Evolutionary conservation across 148 eudicot species (phyloP).

Genomic region (Chenopodium formosanum): DNA sequence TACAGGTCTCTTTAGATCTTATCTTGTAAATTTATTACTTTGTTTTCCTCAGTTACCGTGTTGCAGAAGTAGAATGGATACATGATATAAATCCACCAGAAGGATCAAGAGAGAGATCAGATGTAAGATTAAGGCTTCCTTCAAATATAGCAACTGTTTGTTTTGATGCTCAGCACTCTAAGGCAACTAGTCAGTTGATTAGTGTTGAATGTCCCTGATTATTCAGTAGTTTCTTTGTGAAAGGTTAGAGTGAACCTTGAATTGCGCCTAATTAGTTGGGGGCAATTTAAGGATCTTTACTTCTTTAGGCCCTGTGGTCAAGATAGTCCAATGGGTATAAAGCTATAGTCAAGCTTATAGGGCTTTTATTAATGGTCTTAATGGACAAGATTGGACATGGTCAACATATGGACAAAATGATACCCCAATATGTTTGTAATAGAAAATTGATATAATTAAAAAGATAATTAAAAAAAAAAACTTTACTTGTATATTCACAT

Average conservation of each 20-base stretch:
- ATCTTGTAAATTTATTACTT: neutral
- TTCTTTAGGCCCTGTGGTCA: too few relatives aligned
- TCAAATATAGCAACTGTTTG: neutral
- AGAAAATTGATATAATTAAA: too few relatives aligned
- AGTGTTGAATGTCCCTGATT: neutral
- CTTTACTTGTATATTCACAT: too few relatives aligned
- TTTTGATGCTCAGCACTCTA: neutral
- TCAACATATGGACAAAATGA: too few relatives aligned
- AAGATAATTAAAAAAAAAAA: too few relatives aligned
- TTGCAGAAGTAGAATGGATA: constrained; percentile 82
- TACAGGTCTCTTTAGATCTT: constrained; percentile 4
- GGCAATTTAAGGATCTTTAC: neutral
- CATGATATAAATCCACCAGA: constrained; percentile 60
- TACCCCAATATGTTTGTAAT: too few relatives aligned
- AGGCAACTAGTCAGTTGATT: neutral
- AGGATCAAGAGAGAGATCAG: constrained; percentile 60
- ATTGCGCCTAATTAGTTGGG: neutral
- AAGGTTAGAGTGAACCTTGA: neutral
- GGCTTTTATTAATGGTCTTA: too few relatives aligned
- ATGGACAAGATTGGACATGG: too few relatives aligned
- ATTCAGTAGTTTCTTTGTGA: neutral
- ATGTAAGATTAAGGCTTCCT: constrained; percentile 46
- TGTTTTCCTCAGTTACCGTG: constrained; percentile 39
- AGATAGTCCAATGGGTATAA: too few relatives aligned
- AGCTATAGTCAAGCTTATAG: too few relatives aligned